A percentile compares a stretch with the other conserved stretches of the same genome.
phyloP scores from a whole-genome alignment of 345 rosid species.

The Erucastrum elatum region DNA sequence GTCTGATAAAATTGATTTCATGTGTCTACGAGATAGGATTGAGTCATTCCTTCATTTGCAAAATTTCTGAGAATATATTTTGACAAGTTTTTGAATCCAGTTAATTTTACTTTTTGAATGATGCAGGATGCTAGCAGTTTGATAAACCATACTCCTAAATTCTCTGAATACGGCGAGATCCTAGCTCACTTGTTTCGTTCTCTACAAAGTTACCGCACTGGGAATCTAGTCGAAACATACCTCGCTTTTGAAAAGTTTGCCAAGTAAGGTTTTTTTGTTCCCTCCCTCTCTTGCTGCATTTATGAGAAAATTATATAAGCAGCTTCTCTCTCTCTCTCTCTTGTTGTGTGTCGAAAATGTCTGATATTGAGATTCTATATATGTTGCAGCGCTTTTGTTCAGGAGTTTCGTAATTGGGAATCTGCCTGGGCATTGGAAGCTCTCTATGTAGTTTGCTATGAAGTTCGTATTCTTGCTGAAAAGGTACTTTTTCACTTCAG shows the following conservation, averaged over 20 bases:
- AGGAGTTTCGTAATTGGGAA: constrained; percentile 99
- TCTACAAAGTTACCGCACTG: constrained; percentile 66
- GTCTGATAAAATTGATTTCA: background rate
- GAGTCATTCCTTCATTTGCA: background rate
- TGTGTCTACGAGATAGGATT: background rate
- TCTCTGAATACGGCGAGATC: constrained; percentile 70
- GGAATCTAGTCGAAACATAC: constrained; percentile 74
- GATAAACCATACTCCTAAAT: constrained; percentile 76
- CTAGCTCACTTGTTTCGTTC: constrained; percentile 67
- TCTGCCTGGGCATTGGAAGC: constrained; percentile 96
- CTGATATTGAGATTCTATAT: constrained; percentile 17
- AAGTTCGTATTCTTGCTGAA: constrained; percentile 93
- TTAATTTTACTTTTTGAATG: background rate
- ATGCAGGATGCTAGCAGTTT: constrained; percentile 69
- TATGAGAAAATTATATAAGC: background rate
- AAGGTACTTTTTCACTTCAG: constrained; percentile 46
- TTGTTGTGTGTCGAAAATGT: background rate
- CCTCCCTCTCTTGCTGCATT: background rate
- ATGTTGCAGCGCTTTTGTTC: constrained; percentile 72
- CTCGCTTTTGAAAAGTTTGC: constrained; percentile 81
- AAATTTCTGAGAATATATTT: background rate
- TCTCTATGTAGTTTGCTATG: constrained; percentile 78
- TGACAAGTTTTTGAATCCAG: background rate
- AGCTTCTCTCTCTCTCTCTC: background rate
- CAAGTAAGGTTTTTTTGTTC: constrained; percentile 46